Evolutionary conservation across 805 yeast species (phyloP).

Genomic region (Yarrowia yakushimensis): DNA sequence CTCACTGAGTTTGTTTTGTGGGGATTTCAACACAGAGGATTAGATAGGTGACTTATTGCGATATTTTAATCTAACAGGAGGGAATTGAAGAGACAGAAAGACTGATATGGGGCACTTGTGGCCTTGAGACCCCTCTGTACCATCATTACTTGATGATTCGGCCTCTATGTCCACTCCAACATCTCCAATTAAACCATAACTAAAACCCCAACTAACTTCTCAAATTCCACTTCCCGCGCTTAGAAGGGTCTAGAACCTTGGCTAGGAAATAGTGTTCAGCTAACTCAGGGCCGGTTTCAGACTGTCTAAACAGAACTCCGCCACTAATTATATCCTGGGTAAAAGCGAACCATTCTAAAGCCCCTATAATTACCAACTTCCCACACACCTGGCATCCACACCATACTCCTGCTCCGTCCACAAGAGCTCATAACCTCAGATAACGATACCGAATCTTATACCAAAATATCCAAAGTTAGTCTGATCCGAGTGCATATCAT

Average conservation of each 20-base stretch:
- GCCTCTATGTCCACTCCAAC: no score
- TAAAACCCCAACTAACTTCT: background rate
- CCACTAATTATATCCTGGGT: background rate
- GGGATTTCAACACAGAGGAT: no score
- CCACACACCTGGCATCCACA: background rate
- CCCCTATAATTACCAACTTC: background rate
- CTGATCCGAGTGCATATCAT: background rate
- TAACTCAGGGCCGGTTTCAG: background rate
- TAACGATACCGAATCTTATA: constrained; percentile 18
- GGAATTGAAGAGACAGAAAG: no score
- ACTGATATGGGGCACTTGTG: no score
- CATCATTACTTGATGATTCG: no score
- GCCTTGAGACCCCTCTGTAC: no score
- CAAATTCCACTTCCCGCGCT: background rate
- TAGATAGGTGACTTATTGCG: no score
- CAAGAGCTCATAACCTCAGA: background rate
- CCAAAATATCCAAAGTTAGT: constrained; percentile 4
- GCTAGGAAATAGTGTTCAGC: background rate
- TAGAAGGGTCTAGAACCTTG: background rate
- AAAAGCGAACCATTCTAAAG: background rate
- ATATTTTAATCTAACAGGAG: no score
- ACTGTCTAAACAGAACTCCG: background rate
- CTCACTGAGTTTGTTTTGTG: background rate
- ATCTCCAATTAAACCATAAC: background rate
- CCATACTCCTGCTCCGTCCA: background rate